Evolutionary conservation across 192 early-diverging fungal species (phyloP).

Genomic region (Backusella circina): DNA sequence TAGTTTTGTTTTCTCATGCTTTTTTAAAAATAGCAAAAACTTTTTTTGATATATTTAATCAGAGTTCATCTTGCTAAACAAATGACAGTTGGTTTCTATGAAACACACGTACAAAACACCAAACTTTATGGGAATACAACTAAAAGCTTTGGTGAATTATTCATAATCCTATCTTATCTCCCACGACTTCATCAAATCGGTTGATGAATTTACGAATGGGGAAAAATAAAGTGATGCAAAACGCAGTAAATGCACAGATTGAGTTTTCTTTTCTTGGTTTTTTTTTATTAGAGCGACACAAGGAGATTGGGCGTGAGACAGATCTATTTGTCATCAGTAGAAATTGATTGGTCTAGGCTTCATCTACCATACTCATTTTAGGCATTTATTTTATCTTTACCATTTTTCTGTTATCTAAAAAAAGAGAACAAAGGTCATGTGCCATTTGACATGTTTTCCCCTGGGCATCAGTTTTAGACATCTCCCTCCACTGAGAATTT

Average conservation of each 20-base stretch:
- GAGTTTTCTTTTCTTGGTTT: neutral
- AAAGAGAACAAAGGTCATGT: neutral
- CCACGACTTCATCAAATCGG: conserved; percentile 1
- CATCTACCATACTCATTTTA: neutral
- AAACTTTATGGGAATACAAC: conserved; percentile 1
- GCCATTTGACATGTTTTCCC: neutral
- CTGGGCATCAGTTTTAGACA: neutral
- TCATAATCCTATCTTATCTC: neutral
- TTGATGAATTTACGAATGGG: neutral
- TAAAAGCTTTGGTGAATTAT: neutral
- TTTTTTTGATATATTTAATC: neutral
- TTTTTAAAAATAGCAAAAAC: neutral
- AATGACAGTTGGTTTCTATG: neutral
- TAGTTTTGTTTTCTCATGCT: neutral
- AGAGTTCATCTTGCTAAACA: neutral
- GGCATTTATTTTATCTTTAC: neutral
- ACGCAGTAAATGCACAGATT: neutral
- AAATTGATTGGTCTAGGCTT: neutral
- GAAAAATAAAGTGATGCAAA: neutral
- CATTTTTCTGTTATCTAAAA: neutral
- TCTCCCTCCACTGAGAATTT: neutral
- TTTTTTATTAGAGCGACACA: neutral
- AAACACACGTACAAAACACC: neutral
- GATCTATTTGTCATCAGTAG: neutral
- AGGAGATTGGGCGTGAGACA: conserved; percentile 4